Conservation (phyloP, 2,329 filamentous ascomycete genomes). For the Trichoderma citrinoviride region DNA sequence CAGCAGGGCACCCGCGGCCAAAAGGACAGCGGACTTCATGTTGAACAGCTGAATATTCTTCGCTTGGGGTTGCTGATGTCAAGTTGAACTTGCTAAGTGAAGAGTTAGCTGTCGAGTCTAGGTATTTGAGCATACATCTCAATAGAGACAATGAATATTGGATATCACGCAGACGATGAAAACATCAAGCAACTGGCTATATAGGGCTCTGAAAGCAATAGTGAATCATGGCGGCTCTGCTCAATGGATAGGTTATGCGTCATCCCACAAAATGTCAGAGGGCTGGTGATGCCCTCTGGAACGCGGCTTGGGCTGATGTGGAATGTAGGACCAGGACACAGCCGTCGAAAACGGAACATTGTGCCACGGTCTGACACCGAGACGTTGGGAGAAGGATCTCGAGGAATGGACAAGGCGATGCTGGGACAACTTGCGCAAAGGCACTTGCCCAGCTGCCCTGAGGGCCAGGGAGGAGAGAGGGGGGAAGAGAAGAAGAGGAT, state of each 20-base stretch:
- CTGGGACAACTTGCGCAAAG: background rate
- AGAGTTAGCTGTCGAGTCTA: slow-evolving; percentile 11
- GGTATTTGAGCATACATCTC: background rate
- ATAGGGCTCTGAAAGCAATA: slow-evolving; percentile 3
- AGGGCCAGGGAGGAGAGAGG: background rate
- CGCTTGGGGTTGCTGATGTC: background rate
- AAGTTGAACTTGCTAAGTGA: background rate
- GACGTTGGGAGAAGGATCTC: background rate
- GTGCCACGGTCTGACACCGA: background rate
- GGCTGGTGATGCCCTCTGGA: slow-evolving; percentile 4
- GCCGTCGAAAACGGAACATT: slow-evolving; percentile 16
- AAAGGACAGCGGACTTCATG: slow-evolving; percentile 52
- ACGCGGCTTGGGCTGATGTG: background rate
- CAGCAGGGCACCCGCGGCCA: slow-evolving; percentile 46
- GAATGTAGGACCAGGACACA: slow-evolving; percentile 9
- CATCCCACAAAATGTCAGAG: background rate
- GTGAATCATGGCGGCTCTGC: slow-evolving; percentile 4
- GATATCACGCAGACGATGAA: background rate
- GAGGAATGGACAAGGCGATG: slow-evolving; percentile 12
- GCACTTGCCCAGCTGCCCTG: slow-evolving; percentile 2
- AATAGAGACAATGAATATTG: background rate
- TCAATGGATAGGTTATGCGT: background rate
- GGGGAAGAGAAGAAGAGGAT: background rate
- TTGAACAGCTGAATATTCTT: slow-evolving; percentile 29
- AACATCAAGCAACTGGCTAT: background rate